Evolutionary conservation across 108 stramenopile genomes (phyloP), one percentile per base, ranked within the genome.

Genomic region (Cyclostephanos invisitatus): DNA sequence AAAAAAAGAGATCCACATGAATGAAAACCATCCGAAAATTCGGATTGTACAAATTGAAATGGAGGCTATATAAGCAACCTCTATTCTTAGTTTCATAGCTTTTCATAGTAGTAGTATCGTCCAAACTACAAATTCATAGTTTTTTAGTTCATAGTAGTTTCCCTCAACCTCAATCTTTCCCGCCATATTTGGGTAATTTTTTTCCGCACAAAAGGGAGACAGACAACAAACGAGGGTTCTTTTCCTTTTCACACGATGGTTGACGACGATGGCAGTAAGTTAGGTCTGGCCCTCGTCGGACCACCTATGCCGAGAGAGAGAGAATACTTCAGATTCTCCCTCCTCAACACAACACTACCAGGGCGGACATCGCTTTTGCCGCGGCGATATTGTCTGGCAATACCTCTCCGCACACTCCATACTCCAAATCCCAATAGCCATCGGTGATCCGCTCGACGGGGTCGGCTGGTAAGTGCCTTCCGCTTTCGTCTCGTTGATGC

Each of bases 211-310:
- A 32, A 32, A 49, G 18, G 18, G 15, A 5, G 1, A 2, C 9
- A 53, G 51, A 53, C 51, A 53, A 53, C 51, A 53, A 32, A 32
- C n/a, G n/a, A n/a, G n/a, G n/a, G n/a, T n/a, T n/a, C n/a, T n/a
- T n/a, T n/a, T n/a, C n/a, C n/a, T n/a, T n/a, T 32, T 32, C 32
- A 32, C 32, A 32, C 32, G 32, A 32, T 32, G 25, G 20, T 27
- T 54, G 53, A 54, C 25, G 53, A 54, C 53, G 24, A 54, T 62
- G 61, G 62, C 55, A 53, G 63, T 50, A 50, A 20, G 27, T 10
- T 20, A 64, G 63, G 73, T 74, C 73, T 74, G 73, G 65, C 64
- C 73, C 40, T 54, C 73, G 56, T 66, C 73, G 55, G 73, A 74
- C 73, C 73, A 48, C 47, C 64, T 15, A 25, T 42, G 32, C 55